Percentiles rank a stretch among this genome's conserved stretches.
phyloP scores from a whole-genome alignment of 257 asterid genomes.

The Echites panduratus region DNA sequence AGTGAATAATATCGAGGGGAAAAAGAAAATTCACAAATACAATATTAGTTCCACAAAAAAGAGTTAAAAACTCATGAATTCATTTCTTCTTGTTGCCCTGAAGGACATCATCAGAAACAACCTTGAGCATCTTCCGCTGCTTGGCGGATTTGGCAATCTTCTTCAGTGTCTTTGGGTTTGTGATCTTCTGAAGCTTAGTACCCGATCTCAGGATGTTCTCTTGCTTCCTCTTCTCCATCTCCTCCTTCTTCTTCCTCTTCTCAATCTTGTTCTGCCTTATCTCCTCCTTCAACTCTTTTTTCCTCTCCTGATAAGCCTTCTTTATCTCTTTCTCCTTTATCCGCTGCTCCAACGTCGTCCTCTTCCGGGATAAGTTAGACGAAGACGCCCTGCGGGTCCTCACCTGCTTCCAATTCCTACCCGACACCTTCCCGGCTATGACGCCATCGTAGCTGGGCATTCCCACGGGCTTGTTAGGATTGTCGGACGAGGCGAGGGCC shows the following conservation, averaged over 20 bases:
- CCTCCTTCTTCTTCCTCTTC: slow-evolving; percentile 65
- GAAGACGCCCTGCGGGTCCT: slow-evolving; percentile 72
- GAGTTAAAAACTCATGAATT: background rate
- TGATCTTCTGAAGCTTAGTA: slow-evolving; percentile 69
- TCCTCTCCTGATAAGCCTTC: slow-evolving; percentile 41
- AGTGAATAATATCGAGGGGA: too few relatives aligned
- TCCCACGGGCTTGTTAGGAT: slow-evolving; percentile 69
- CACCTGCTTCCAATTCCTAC: slow-evolving; percentile 86
- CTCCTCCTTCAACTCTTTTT: slow-evolving; percentile 49
- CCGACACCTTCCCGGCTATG: slow-evolving; percentile 85
- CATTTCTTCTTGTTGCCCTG: slow-evolving; percentile 2
- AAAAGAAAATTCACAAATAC: background rate
- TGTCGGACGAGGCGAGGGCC: slow-evolving; percentile 46
- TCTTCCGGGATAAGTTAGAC: slow-evolving; percentile 52
- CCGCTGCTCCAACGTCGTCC: slow-evolving; percentile 53
- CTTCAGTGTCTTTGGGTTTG: slow-evolving; percentile 70
- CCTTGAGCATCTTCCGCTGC: slow-evolving; percentile 66
- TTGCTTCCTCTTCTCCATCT: slow-evolving; percentile 71
- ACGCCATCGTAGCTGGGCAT: slow-evolving; percentile 76
- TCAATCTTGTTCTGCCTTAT: slow-evolving; percentile 60
- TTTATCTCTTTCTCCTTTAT: slow-evolving; percentile 61
- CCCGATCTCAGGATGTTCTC: slow-evolving; percentile 66
- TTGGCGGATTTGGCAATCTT: slow-evolving; percentile 72
- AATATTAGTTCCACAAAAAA: background rate
- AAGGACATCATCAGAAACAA: slow-evolving; percentile 42